These are phyloP conservation scores for Zygnema circumcarinatum DNA, from an alignment of 139 green algal genomes.

Conservation along the genomic window DNA sequence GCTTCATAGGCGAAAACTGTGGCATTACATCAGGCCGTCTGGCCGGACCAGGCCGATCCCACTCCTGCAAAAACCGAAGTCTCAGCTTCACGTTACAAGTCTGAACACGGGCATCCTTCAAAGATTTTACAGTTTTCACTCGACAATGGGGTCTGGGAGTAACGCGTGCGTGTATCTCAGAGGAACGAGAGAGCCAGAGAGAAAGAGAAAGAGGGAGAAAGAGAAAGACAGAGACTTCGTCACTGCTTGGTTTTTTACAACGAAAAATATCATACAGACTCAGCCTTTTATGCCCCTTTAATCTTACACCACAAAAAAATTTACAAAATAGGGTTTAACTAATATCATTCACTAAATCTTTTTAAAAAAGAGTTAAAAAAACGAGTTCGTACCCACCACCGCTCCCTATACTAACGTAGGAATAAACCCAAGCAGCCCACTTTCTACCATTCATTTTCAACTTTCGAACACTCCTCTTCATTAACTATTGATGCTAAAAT, in stretches of 20 bases:
- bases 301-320: no score
- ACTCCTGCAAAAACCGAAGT: slow-evolving; percentile 61
- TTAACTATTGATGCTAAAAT: neutral
- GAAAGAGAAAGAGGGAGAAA: neutral
- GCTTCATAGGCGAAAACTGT: slow-evolving; percentile 63
- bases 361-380: neutral
- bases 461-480: neutral
- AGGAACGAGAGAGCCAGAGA: neutral
- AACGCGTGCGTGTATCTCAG: no score
- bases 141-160: neutral
- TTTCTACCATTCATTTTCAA: neutral
- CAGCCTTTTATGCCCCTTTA: no score
- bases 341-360: neutral
- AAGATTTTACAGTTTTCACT: neutral
- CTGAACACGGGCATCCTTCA: neutral
- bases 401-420: neutral
- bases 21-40: slow-evolving; percentile 62
- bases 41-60: slow-evolving; percentile 43
- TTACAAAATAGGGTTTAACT: neutral
- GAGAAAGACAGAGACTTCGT: neutral
- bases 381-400: neutral
- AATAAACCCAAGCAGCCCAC: neutral
- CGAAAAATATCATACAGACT: neutral
- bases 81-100: neutral
- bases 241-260: neutral